phyloP scores from a whole-genome alignment of 495 filamentous ascomycete species.

The Delitschia confertaspora region DNA sequence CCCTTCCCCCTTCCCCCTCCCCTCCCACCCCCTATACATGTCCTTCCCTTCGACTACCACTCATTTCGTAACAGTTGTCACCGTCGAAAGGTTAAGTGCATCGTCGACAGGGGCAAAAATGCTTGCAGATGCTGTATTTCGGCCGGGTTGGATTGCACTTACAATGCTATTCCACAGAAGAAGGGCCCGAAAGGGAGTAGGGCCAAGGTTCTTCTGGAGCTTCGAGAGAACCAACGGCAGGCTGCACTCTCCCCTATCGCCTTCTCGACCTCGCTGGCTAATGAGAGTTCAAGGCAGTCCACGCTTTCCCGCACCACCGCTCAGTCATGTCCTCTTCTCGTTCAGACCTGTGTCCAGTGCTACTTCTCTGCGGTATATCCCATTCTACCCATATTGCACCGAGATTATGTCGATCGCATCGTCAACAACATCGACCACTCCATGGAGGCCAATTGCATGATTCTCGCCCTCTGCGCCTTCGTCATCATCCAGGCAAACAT shows the following conservation, averaged over 20 bases:
- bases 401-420: constrained; percentile 53
- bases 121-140: constrained; percentile 64
- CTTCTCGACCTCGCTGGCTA: constrained; percentile 43
- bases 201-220: constrained; percentile 72
- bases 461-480: constrained; percentile 71
- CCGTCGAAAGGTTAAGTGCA: constrained; percentile 71
- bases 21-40: constrained; percentile 9
- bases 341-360: constrained; percentile 66
- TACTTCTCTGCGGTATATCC: constrained; percentile 80
- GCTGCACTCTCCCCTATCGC: too few species aligned
- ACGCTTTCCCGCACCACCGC: constrained; percentile 38
- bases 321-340: constrained; percentile 50
- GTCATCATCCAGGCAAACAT: constrained; percentile 81
- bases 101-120: constrained; percentile 51
- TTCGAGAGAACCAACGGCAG: constrained; percentile 57
- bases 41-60: constrained; percentile 12
- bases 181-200: constrained; percentile 77
- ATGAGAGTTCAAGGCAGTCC: constrained; percentile 37
- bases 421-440: constrained; percentile 53
- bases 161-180: constrained; percentile 77
- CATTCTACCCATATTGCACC: constrained; percentile 71
- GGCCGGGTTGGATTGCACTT: constrained; percentile 63
- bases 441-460: constrained; percentile 68
- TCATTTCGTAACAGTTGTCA: constrained; percentile 47
- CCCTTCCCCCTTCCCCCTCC: not conserved